Base-by-base conservation (phyloP, 2,329 filamentous ascomycete genomes). In the Sporothrix globosa region DNA sequence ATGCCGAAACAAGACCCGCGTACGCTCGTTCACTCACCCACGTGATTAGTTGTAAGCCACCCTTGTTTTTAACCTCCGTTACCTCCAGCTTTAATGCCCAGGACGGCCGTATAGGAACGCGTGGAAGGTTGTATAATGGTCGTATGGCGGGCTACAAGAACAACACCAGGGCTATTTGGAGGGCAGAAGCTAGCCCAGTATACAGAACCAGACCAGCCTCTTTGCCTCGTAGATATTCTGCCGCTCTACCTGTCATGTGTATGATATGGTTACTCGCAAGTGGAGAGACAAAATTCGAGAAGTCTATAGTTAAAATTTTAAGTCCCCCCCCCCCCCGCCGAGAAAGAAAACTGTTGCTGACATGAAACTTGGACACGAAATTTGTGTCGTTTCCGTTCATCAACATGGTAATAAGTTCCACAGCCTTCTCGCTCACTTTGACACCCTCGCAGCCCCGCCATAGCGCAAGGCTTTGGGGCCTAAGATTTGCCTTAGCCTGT, bases 381-480 rank as follows among this genome's bases (percentile, higher is more conserved):
- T 17, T 24, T n/a, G 11, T 60, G 30, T 60, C 19, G 56, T 39
- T 39, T 34, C 30, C 4, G 30, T 34, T 34, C 34, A 34, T 34
- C 34, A 34, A 34, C 5, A 5, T 34, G 7, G 34, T 9, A 34
- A 34, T 34, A 34, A 34, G 5, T 6, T 41, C 39, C 58, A 19
- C 58, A 63, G 58, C 58, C 58, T 46, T 27, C 58, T 46, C 39
- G 21, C 10, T 1, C 39, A 27, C 10, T 1, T 17, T 46, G 5
- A 63, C 58, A 63, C 58, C 39, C 11, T 41, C 21, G 41, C 24
- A 61, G 56, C 58, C 39, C 58, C 19, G 39, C 58, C 44, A 63
- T 63, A 61, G 34, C 39, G 39, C 58, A 63, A 63, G 58, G 58
- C 58, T 63, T 19, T 24, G 30, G 39, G 39, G 11, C 34, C 27